Base-by-base conservation (phyloP, 768 basidiomycete species). In the Mycena olivaceomarginata region DNA sequence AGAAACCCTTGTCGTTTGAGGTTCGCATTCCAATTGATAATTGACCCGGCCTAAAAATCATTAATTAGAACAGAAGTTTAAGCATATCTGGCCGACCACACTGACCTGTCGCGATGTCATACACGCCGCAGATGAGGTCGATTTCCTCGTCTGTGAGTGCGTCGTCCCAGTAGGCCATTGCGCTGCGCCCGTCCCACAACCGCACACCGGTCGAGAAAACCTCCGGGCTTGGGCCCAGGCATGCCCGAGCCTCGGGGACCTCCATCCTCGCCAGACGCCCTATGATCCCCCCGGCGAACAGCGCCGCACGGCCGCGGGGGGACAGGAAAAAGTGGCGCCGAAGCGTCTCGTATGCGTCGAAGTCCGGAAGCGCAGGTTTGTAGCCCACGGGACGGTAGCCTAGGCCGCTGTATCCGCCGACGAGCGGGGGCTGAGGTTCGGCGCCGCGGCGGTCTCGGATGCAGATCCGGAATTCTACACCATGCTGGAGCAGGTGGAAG, bases 121-220 rank as follows among this genome's bases (percentile, higher is more conserved):
- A 76, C 20, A 76, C 70, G 1, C 75, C 75, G 37, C 75, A 76
- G 9, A 76, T 72, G 10, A 72, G 60, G 22, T 71, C 65, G 20
- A 76, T 62, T 18, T 76, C 70, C 16, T 67, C 9, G 2, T 46
- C 46, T 16, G 69, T 67, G 4, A 76, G 63, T 3, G 31, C 15
- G 20, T 67, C 75, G 39, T 76, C 63, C 75, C 75, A 76, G 16
- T 66, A 67, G 2, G 70, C 70, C 10, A 12, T 18, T 9, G 18
- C n/a, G 7, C 67, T 63, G 0, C 8, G 20, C 0, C 67, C 60
- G 40, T 70, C 63, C 22, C 51, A 70, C 22, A 75, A 45, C 4
- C 74, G 43, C 1, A 48, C 53, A 18, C 71, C 71, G 8, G 40
- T 70, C 11, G 0, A 0, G 41, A 75, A 60, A 39, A 70, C 68